A percentile compares a stretch with the other conserved stretches of the same genome.
Evolutionary conservation across 768 basidiomycete species (phyloP).

Genomic region (Rubroboletus satanas): DNA sequence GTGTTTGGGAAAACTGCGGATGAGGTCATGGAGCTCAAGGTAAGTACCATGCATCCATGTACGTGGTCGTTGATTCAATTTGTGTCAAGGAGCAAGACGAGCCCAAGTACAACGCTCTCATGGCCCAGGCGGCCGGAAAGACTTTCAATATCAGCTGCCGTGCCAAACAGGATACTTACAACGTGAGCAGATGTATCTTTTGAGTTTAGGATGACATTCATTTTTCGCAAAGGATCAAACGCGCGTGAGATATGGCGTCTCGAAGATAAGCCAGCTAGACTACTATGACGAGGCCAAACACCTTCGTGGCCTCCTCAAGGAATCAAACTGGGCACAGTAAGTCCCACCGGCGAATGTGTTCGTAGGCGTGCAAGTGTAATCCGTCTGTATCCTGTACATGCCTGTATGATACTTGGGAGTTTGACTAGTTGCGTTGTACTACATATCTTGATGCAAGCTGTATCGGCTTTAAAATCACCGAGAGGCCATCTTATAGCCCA

Average conservation of each 20-base stretch:
- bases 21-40: slow-evolving; percentile 72
- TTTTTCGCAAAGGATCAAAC: slow-evolving; percentile 57
- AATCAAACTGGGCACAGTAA: slow-evolving; percentile 52
- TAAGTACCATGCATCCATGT: slow-evolving; percentile 19
- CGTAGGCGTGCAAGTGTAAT: neutral
- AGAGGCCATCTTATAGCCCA: too few relatives aligned
- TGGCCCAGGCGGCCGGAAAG: slow-evolving; percentile 64
- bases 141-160: slow-evolving; percentile 81
- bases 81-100: slow-evolving; percentile 55
- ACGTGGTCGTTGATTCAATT: neutral
- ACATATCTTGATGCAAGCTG: neutral
- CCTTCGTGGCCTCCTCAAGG: slow-evolving; percentile 54
- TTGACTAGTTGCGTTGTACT: neutral
- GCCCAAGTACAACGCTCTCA: slow-evolving; percentile 48
- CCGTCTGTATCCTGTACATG: slow-evolving; percentile 1
- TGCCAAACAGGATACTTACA: slow-evolving; percentile 83
- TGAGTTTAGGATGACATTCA: neutral
- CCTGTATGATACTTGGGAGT: slow-evolving; percentile 1
- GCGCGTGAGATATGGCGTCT: slow-evolving; percentile 80
- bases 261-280: slow-evolving; percentile 59
- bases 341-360: neutral
- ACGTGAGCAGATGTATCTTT: slow-evolving; percentile 45
- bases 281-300: slow-evolving; percentile 63
- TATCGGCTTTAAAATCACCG: neutral
- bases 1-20: slow-evolving; percentile 79